These are phyloP conservation scores for Lactifluus pinguis DNA, from an alignment of 768 basidiomycete genomes.

Conservation along the genomic window DNA sequence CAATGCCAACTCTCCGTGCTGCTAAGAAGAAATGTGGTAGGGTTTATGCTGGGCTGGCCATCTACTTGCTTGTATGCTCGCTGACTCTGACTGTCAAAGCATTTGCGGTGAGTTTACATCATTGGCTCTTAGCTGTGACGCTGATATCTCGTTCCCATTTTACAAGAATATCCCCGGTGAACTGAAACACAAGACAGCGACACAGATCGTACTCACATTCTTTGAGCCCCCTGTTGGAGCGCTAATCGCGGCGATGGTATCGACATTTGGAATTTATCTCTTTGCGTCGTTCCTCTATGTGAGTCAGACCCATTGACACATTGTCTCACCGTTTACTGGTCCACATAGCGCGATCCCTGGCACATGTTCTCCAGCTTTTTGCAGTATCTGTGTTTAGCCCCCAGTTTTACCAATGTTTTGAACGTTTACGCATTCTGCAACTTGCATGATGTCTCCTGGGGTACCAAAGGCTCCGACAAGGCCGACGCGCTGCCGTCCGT, in stretches of 20 bases:
- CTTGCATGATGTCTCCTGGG: conserved; percentile 91
- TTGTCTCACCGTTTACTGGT: neutral
- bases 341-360: conserved; percentile 85
- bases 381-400: conserved; percentile 85
- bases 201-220: conserved; percentile 47
- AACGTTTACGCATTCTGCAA: conserved; percentile 98
- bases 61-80: conserved; percentile 84
- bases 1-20: neutral
- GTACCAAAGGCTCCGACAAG: conserved; percentile 92
- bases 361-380: conserved; percentile 94
- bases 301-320: conserved; percentile 26
- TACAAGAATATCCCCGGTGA: conserved; percentile 43
- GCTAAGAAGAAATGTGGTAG: conserved; percentile 29
- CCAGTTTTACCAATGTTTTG: conserved; percentile 89
- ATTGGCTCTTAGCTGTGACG: neutral
- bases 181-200: conserved; percentile 40
- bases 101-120: conserved; percentile 46
- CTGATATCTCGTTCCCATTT: neutral
- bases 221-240: conserved; percentile 72
- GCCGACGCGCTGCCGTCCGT: conserved; percentile 86
- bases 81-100: conserved; percentile 75
- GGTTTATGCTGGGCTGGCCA: conserved; percentile 75
- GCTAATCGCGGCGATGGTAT: conserved; percentile 77
- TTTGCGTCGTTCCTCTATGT: conserved; percentile 80
- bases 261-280: conserved; percentile 87